phyloP scores from a whole-genome alignment of 2,329 filamentous ascomycete genomes.

The Aspergillus hortae region DNA sequence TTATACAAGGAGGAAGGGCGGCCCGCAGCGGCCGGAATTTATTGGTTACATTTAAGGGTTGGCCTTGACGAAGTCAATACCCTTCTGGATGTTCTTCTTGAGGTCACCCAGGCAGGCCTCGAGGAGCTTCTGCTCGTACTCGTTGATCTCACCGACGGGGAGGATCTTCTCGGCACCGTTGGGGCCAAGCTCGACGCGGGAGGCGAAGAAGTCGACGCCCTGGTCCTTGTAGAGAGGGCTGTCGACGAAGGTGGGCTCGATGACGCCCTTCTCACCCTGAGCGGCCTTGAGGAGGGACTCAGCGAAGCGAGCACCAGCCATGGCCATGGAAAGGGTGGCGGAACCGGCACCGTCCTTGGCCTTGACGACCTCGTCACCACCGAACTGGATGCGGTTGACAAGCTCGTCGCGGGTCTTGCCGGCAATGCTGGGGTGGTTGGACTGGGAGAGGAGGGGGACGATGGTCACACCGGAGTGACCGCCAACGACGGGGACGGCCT shows the following conservation, averaged over 20 bases:
- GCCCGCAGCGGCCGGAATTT: constrained; percentile 9
- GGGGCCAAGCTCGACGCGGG: constrained; percentile 91
- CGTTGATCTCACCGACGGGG: constrained; percentile 78
- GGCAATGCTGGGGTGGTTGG: constrained; percentile 76
- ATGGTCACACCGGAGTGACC: constrained; percentile 98
- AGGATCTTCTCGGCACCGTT: constrained; percentile 93
- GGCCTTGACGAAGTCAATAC: constrained; percentile 60
- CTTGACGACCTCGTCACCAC: constrained; percentile 98
- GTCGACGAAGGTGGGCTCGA: constrained; percentile 97
- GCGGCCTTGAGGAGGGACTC: constrained; percentile 90
- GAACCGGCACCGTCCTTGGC: constrained; percentile 98
- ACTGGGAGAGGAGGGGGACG: constrained; percentile 94
- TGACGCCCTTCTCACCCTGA: constrained; percentile 88
- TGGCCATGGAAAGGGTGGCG: constrained; percentile 97
- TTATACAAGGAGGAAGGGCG: constrained; percentile 26
- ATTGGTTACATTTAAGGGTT: constrained; percentile 43
- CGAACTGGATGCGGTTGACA: constrained; percentile 94
- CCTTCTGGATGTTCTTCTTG: constrained; percentile 84
- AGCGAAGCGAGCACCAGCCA: constrained; percentile 81
- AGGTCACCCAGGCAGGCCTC: constrained; percentile 71
- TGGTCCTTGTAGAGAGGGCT: constrained; percentile 98
- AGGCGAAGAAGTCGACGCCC: constrained; percentile 95
- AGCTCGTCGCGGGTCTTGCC: constrained; percentile 72
- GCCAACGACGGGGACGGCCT: constrained; percentile 94
- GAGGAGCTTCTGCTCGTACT: constrained; percentile 83